A percentile compares a stretch with the other conserved stretches of the same genome.
These are phyloP conservation scores for Setaria viridis DNA, from an alignment of 202 grass and related monocot species.

Conservation along the genomic window DNA sequence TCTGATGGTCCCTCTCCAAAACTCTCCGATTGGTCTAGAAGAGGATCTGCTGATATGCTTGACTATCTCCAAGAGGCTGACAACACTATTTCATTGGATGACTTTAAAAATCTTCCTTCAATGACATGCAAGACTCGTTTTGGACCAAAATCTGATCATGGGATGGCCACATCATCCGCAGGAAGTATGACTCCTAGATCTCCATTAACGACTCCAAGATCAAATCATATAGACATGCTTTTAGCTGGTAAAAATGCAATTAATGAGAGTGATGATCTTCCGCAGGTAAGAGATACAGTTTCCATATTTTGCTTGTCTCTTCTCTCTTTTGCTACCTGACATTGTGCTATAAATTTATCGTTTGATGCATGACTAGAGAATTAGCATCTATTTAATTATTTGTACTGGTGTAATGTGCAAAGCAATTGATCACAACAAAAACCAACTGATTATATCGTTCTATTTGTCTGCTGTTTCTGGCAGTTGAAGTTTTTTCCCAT, in stretches of 20 bases:
- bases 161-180: slow-evolving; percentile 96
- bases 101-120: slow-evolving; percentile 83
- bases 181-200: slow-evolving; percentile 98
- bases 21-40: slow-evolving; percentile 82
- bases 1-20: slow-evolving; percentile 92
- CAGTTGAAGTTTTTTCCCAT: not conserved
- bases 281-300: slow-evolving; percentile 59
- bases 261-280: slow-evolving; percentile 83
- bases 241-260: slow-evolving; percentile 77
- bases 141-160: slow-evolving; percentile 94
- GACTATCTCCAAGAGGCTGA: slow-evolving; percentile 89
- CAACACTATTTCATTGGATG: slow-evolving; percentile 84
- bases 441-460: not conserved
- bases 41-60: slow-evolving; percentile 89
- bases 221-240: slow-evolving; percentile 92
- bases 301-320: slow-evolving; percentile 27
- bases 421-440: slow-evolving; percentile 18
- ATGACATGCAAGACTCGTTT: slow-evolving; percentile 99
- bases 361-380: slow-evolving; percentile 20
- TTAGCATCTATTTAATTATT: not conserved
- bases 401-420: slow-evolving; percentile 35
- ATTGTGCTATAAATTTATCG: slow-evolving; percentile 24
- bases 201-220: slow-evolving; percentile 88
- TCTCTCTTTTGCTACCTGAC: not conserved
- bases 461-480: slow-evolving; percentile 28